These are phyloP conservation scores for Quercus agrifolia DNA, from an alignment of 306 rosid species.

Conservation along the genomic window DNA sequence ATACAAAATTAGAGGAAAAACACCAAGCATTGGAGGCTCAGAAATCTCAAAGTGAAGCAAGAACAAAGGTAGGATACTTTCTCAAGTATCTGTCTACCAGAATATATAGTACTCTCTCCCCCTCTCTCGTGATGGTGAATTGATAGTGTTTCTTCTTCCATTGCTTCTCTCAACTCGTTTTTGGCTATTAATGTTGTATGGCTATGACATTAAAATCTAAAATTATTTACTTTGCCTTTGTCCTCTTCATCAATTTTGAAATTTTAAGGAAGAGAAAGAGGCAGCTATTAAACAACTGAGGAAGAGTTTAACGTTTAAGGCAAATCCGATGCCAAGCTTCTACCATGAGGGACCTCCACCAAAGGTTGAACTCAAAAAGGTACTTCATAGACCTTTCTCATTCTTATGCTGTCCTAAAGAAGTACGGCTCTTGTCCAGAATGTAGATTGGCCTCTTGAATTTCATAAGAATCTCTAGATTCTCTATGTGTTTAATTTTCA, in stretches of 20 bases:
- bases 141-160: slow-evolving; percentile 8
- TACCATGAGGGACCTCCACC: slow-evolving; percentile 98
- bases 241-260: slow-evolving; percentile 25
- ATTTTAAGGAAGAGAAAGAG: slow-evolving; percentile 80
- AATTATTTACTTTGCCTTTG: slow-evolving; percentile 11
- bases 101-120: neutral
- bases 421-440: neutral
- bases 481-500: neutral
- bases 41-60: slow-evolving; percentile 81
- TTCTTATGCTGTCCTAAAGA: slow-evolving; percentile 16
- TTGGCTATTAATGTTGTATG: slow-evolving; percentile 1
- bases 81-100: slow-evolving; percentile 13
- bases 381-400: slow-evolving; percentile 15
- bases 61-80: slow-evolving; percentile 72
- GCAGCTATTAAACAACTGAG: slow-evolving; percentile 83
- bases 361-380: slow-evolving; percentile 92
- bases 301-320: slow-evolving; percentile 88
- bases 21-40: slow-evolving; percentile 86
- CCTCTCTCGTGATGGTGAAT: neutral
- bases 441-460: neutral
- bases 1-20: slow-evolving; percentile 84
- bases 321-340: slow-evolving; percentile 97
- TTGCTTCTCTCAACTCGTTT: slow-evolving; percentile 17
- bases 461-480: neutral
- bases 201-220: slow-evolving; percentile 1